Conservation (phyloP, 139 green algal species). For the Gonium pectorale region DNA sequence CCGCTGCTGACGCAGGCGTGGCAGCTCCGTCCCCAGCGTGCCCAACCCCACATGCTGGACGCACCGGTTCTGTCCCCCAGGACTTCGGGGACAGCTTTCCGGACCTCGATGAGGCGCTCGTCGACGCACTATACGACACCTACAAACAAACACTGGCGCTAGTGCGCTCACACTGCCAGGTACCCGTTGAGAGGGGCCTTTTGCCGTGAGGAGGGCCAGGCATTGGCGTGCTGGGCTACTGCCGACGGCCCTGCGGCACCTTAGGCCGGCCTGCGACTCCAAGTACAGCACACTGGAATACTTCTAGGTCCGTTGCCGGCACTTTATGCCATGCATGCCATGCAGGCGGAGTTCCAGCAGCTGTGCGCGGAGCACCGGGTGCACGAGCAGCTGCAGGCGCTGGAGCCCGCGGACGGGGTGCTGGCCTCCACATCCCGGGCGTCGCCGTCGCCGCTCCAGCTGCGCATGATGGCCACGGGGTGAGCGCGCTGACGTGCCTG, state of each 20-base stretch:
- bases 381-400: background rate
- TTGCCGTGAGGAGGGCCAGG: no score
- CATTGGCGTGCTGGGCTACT: no score
- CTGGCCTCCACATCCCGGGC: background rate
- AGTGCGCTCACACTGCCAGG: conserved; percentile 50
- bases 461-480: no score
- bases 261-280: no score
- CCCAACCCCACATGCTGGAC: no score
- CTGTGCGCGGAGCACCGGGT: conserved; percentile 42
- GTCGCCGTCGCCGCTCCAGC: background rate
- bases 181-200: no score
- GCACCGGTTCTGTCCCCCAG: no score
- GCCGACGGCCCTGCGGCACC: no score
- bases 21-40: background rate
- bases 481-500: no score
- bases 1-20: background rate
- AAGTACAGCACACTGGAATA: no score
- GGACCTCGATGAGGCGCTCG: background rate
- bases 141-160: conserved; percentile 40
- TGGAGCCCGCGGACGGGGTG: background rate
- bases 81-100: conserved; percentile 35
- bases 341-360: conserved; percentile 39
- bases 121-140: conserved; percentile 41
- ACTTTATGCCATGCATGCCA: no score
- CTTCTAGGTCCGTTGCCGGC: no score